Base-by-base conservation (phyloP, 495 filamentous ascomycete genomes). In the Pyronema omphalodes region DNA sequence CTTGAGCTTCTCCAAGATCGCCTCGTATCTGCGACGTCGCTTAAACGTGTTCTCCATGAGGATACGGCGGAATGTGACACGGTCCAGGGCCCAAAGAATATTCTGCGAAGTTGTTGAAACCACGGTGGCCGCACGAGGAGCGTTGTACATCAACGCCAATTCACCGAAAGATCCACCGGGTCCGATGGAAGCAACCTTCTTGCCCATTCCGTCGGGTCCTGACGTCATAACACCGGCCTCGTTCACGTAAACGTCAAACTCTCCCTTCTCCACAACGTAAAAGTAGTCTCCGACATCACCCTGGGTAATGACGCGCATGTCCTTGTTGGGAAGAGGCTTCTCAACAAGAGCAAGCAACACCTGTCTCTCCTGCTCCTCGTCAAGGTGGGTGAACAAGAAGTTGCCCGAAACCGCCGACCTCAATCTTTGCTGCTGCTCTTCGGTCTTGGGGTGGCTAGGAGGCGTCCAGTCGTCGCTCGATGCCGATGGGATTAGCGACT, bases 41-140 rank as follows among this genome's bases (percentile, higher is more conserved):
- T 89, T 84, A 70, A 94, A 98, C 14, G 91, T 93, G 47, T 84
- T 88, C 70, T 96, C 91, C 93, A 98, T 94, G 52, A 98, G 73
- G 60, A 98, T 96, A 34, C 91, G 86, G 48, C 91, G 86, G 76
- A 98, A 98, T 5, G 91, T 98, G 47, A 96, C 76, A 35, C 91
- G 86, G 66, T 98, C 91, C 43, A 98, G 71, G 9, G 86, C 86
- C 91, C 91, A 98, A 6, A 98, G 76, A 1, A 81, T 89, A 65
- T 81, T 86, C 50, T 78, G 73, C 3, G 81, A 60, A 51, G 93
- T 87, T 23, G 80, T 80, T 14, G 84, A 91, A 51, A 93, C 77
- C 51, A 98, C 86, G 0, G 91, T 96, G 3, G 91, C 91, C n/a
- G 93, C 93, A 61, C 91, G 83, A 3, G 93, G 91, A 12, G 91